Evolutionary conservation across 768 basidiomycete species (phyloP), one percentile per base, ranked within the genome.

Genomic region (Lactarius quietus): DNA sequence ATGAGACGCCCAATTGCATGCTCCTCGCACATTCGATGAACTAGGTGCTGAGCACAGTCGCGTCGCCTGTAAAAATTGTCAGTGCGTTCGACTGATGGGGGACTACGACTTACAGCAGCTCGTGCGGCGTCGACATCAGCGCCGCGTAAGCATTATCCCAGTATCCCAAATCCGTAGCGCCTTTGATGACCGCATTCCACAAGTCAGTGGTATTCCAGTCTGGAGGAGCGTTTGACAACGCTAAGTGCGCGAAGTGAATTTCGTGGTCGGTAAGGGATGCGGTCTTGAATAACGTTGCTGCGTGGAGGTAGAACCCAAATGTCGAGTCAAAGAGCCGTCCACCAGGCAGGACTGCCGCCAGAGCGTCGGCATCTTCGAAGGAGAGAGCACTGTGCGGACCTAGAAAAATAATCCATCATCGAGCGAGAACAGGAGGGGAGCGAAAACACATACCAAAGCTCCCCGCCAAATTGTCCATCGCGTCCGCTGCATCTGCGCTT

Each of bases 1-100:
- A 94, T 85, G 15, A 98, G 81, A 68, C 83, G 83, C 58, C 89
- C 88, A 20, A 94, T 84, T 39, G 91, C 87, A 72, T 89, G 84
- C 63, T 88, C 87, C 73, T 97, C 94, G 73, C 96, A 98, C 92
- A 98, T 96, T 69, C 86, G 85, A 70, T 93, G 89, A 64, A 94
- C 87, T 57, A 99, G 80, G 66, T 90, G 88, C 57, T 86, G 85
- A 29, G 92, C 83, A 71, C 86, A 89, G 68, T 95, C 93, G 57
- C 85, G 85, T 78, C 88, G 91, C 72, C 95, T 97, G 74, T 41
- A 53, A 33, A 59, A 35, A 64, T 39, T 29, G 56, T 64, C 56
- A 62, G 35, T 62, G 4, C 23, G n/a, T 45, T 45, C 43, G 20
- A 15, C 10, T n/a, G 43, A 51, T 12, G 48, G 48, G 10, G 33